Evolutionary conservation across 208 protist genomes (phyloP), one percentile per base, ranked within the genome.

Genomic region (Herpetomonas samuelpessoai): DNA sequence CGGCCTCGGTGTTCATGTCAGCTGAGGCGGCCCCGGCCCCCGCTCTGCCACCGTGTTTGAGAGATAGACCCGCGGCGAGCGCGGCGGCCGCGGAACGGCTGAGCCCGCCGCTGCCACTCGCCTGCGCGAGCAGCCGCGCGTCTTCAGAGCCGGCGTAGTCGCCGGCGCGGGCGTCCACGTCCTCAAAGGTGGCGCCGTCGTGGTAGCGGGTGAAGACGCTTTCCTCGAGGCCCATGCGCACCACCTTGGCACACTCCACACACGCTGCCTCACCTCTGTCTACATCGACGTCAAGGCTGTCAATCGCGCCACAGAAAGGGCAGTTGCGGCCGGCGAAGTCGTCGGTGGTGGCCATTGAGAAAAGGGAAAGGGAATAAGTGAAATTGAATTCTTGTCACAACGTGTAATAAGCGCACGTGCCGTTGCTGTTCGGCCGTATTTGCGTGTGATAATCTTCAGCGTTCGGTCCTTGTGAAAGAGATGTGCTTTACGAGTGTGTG

Each of bases 191-290:
- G 30, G 73, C 76, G 45, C 91, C 81, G 61, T 90, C 68, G 30
- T 87, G 74, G 56, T 69, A 94, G 18, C 83, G 78, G 0, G 81
- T 94, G 21, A 71, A 53, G 21, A 62, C 50, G 62, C 71, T 90
- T 49, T 94, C 83, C 56, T 90, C 83, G 18, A 94, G 77, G 7
- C 87, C 84, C 83, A 90, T 90, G 7, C 78, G 83, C 3, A 91
- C 68, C 12, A 94, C 81, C 19, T 71, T 68, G 18, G 83, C 87
- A 59, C 87, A 94, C 50, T 82, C 74, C 4, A 73, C 83, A 68
- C 87, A 94, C 12, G 83, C 87, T 25, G 83, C 84, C 67, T 94
- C 87, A 10, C 81, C 87, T n/a, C 78, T 65, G 1, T 61, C 81
- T 50, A 87, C 83, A 57, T 94, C 87, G 28, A 77, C 79, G 29